phyloP scores from a whole-genome alignment of 371 early-diverging fungal species.

The Enterocytospora artemiae region DNA sequence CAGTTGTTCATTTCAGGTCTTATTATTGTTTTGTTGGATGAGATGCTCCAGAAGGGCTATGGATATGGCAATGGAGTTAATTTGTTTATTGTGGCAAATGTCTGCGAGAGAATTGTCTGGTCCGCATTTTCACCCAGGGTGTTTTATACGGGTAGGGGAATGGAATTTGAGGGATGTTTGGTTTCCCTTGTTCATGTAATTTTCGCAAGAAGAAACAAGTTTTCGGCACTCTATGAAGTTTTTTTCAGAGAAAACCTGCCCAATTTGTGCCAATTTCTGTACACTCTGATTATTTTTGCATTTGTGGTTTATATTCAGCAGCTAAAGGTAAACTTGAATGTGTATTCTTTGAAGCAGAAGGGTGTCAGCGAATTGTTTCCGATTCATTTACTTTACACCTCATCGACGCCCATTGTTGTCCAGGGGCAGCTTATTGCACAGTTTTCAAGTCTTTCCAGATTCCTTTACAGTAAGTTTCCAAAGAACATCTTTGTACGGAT shows the following conservation, averaged over 20 bases:
- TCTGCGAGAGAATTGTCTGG: conserved; percentile 98
- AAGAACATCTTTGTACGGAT: conserved; percentile 77
- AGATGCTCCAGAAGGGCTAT: conserved; percentile 99
- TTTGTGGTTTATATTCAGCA: conserved; percentile 95
- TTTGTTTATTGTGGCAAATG: conserved; percentile 96
- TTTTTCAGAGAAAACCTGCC: conserved; percentile 88
- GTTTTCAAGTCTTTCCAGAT: conserved; percentile 83
- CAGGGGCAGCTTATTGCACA: conserved; percentile 89
- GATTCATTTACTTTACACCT: conserved; percentile 96
- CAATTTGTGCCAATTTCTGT: conserved; percentile 79
- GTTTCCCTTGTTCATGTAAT: conserved; percentile 84
- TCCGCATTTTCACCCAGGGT: conserved; percentile 89
- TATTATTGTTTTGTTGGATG: conserved; percentile 91
- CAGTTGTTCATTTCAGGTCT: conserved; percentile 90
- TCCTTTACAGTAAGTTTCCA: conserved; percentile 83
- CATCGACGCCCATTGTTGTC: conserved; percentile 98
- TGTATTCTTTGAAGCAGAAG: conserved; percentile 82
- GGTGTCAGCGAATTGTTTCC: conserved; percentile 91
- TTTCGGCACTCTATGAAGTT: conserved; percentile 88
- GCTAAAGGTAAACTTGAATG: conserved; percentile 92
- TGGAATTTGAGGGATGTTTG: conserved; percentile 95
- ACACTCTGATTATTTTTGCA: conserved; percentile 77
- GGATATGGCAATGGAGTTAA: conserved; percentile 98
- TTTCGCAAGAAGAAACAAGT: conserved; percentile 84
- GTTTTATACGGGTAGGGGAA: conserved; percentile 84